Evolutionary conservation across 1,284 basidiomycete species (phyloP).

Genomic region (Schizophyllum amplum): DNA sequence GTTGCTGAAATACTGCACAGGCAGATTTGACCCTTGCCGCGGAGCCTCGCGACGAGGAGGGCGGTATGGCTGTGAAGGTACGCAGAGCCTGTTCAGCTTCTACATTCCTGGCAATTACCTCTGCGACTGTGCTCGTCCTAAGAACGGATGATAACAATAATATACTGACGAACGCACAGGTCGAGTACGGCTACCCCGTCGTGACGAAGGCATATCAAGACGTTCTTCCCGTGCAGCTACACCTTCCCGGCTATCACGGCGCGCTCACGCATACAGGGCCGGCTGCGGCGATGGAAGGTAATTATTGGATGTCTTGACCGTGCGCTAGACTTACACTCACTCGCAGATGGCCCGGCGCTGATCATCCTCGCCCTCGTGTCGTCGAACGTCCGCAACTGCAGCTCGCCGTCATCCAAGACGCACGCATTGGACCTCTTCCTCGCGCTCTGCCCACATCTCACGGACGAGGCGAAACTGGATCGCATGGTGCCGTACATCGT

Average conservation of each 20-base stretch:
- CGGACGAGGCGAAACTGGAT: slow-evolving; percentile 94
- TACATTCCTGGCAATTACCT: no score
- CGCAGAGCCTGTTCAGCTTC: slow-evolving; percentile 30
- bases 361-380: slow-evolving; percentile 81
- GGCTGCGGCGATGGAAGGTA: slow-evolving; percentile 46
- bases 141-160: no score
- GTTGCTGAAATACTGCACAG: not conserved
- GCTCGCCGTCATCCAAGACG: slow-evolving; percentile 80
- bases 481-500: slow-evolving; percentile 90
- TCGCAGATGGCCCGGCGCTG: slow-evolving; percentile 69
- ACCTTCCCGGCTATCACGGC: slow-evolving; percentile 65
- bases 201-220: slow-evolving; percentile 34
- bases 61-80: slow-evolving; percentile 44
- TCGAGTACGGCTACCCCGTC: not conserved
- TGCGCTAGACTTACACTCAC: not conserved
- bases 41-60: slow-evolving; percentile 37
- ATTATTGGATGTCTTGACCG: not conserved
- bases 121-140: no score
- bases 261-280: slow-evolving; percentile 27
- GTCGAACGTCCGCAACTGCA: slow-evolving; percentile 86
- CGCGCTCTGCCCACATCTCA: slow-evolving; percentile 75
- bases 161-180: not conserved
- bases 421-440: slow-evolving; percentile 85
- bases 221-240: slow-evolving; percentile 67
- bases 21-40: slow-evolving; percentile 25